Conservation (phyloP, 768 basidiomycete genomes). For the Inosperma sp. region DNA sequence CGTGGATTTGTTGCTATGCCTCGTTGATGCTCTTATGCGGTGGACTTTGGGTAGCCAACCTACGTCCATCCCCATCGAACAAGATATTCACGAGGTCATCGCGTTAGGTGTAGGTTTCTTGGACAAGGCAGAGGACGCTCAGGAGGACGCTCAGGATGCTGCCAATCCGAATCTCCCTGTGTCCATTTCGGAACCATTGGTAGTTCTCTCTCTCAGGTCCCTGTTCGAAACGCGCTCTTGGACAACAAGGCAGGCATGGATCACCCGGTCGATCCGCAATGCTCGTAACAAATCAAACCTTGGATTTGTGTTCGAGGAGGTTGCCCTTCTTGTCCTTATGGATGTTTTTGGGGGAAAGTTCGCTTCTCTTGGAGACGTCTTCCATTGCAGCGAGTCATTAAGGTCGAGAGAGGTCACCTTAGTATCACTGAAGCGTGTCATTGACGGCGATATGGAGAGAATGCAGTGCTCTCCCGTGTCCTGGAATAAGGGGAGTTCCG, state of each 20-base stretch:
- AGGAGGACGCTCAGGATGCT: background rate
- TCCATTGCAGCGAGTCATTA: background rate
- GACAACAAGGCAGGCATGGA: slow-evolving; percentile 7
- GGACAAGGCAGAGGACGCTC: background rate
- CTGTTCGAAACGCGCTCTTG: slow-evolving; percentile 7
- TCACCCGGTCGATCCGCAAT: background rate
- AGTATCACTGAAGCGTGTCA: background rate
- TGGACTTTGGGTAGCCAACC: slow-evolving; percentile 15
- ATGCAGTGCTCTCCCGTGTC: background rate
- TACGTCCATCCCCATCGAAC: background rate
- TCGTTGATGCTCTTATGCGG: slow-evolving; percentile 14
- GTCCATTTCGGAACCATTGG: slow-evolving; percentile 17
- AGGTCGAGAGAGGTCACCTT: background rate
- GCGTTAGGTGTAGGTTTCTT: background rate
- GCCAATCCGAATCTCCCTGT: slow-evolving; percentile 3
- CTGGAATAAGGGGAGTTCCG: background rate
- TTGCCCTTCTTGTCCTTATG: background rate
- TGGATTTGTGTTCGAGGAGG: background rate
- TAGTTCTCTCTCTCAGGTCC: slow-evolving; percentile 13
- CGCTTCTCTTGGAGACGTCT: no score
- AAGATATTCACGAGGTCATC: background rate
- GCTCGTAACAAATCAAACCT: slow-evolving; percentile 4
- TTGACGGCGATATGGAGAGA: background rate
- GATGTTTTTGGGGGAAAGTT: background rate
- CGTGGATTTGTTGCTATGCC: slow-evolving; percentile 9